phyloP scores from a whole-genome alignment of 371 early-diverging fungal species.

The Dichotomocladium elegans region DNA sequence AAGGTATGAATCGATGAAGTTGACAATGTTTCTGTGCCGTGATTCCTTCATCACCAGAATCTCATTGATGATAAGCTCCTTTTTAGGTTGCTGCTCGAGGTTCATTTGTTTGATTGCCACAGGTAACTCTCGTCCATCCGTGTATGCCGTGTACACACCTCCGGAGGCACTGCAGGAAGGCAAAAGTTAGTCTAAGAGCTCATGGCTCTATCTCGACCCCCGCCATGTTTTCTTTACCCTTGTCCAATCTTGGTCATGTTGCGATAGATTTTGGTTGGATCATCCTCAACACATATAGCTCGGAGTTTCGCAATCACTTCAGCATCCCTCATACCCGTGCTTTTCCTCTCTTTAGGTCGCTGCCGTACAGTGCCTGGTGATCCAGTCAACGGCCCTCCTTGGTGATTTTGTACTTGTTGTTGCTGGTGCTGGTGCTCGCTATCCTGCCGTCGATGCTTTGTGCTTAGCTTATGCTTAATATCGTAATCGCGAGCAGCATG shows the following conservation, averaged over 20 bases:
- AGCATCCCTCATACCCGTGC: conserved; percentile 47
- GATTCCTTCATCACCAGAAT: conserved; percentile 92
- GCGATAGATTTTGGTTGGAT: conserved; percentile 76
- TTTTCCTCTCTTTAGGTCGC: conserved; percentile 39
- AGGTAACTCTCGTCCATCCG: conserved; percentile 57
- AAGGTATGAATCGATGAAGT: conserved; percentile 91
- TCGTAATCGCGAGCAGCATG: conserved; percentile 46
- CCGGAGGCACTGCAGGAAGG: conserved; percentile 75
- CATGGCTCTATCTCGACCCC: too few species aligned
- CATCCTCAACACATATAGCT: conserved; percentile 87
- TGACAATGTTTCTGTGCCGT: conserved; percentile 93
- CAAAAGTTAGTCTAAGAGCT: conserved; percentile 1
- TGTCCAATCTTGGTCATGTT: conserved; percentile 93
- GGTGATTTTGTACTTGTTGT: conserved; percentile 15
- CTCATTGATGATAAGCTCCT: conserved; percentile 96
- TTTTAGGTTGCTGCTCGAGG: conserved; percentile 92
- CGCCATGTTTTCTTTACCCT: conserved; percentile 53
- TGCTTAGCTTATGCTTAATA: conserved; percentile 40
- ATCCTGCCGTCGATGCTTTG: conserved; percentile 41
- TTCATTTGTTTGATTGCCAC: conserved; percentile 97
- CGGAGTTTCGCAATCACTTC: conserved; percentile 84
- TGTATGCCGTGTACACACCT: conserved; percentile 86
- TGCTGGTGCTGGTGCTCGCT: conserved; percentile 48
- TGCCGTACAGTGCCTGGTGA: conserved; percentile 44
- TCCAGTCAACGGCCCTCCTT: conserved; percentile 27